A percentile compares a stretch with the other conserved stretches of the same genome.
Conservation (phyloP, 1,284 basidiomycete species). For the Ceratobasidium theobromae region DNA sequence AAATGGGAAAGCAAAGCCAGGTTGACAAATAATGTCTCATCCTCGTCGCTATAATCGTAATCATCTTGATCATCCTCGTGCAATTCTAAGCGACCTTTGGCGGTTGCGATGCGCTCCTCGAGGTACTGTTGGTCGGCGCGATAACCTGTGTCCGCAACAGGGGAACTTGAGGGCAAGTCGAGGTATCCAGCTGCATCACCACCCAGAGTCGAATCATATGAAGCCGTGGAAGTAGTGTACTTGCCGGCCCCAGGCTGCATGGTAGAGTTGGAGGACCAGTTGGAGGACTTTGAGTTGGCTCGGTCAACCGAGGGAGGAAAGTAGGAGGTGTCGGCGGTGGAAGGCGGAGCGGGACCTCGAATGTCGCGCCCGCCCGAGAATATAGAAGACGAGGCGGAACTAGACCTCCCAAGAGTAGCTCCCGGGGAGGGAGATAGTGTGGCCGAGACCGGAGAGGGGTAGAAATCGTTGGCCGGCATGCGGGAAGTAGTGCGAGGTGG, state of each 20-base stretch:
- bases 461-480: not conserved
- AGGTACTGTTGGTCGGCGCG: constrained; percentile 49
- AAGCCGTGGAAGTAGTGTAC: not conserved
- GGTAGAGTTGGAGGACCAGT: constrained; percentile 21
- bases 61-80: constrained; percentile 53
- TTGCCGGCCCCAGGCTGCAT: not conserved
- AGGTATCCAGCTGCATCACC: constrained; percentile 8
- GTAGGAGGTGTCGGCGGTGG: not conserved
- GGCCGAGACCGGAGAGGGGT: not conserved
- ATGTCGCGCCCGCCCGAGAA: not conserved
- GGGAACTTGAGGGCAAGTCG: constrained; percentile 23
- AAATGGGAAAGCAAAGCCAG: constrained; percentile 84
- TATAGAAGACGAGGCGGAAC: constrained; percentile 6
- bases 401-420: constrained; percentile 1
- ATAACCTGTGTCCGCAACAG: constrained; percentile 36
- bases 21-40: constrained; percentile 80
- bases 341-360: not conserved
- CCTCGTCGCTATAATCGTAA: constrained; percentile 55
- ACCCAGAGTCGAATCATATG: not conserved
- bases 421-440: constrained; percentile 2
- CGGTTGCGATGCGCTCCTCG: constrained; percentile 43
- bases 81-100: constrained; percentile 35
- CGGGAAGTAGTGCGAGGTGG: constrained; percentile 17
- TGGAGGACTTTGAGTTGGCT: constrained; percentile 19
- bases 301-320: constrained; percentile 6